Evolutionary conservation across 305 asterid species (phyloP).

Genomic region (Plantago coronopus): DNA sequence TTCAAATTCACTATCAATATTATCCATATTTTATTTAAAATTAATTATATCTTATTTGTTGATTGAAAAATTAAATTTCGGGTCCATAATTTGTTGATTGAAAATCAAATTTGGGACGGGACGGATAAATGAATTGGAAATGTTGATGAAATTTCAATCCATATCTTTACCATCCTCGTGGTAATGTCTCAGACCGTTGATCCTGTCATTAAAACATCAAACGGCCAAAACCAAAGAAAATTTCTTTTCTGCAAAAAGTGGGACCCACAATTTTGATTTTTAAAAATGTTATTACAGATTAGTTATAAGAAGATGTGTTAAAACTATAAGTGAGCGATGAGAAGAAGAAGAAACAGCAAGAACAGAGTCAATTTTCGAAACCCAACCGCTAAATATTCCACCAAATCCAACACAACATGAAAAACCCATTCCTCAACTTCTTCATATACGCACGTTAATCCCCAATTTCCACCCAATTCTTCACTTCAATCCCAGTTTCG

Average conservation of each 20-base stretch:
- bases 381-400: conserved; percentile 38
- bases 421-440: conserved; percentile 30
- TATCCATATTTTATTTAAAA: too few relatives aligned
- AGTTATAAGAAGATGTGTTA: conserved; percentile 23
- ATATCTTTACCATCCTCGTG: not conserved
- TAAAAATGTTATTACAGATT: conserved; percentile 27
- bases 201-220: conserved; percentile 22
- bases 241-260: conserved; percentile 8
- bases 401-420: conserved; percentile 28
- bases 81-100: too few relatives aligned
- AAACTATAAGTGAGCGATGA: too few relatives aligned
- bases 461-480: conserved; percentile 14
- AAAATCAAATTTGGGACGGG: too few relatives aligned
- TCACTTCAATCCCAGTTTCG: conserved; percentile 12
- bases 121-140: too few relatives aligned
- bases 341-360: too few relatives aligned
- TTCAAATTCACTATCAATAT: too few relatives aligned
- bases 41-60: too few relatives aligned
- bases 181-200: conserved; percentile 30
- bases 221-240: conserved; percentile 31
- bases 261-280: conserved; percentile 33
- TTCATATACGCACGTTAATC: conserved; percentile 18
- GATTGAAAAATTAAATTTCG: too few relatives aligned
- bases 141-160: not conserved
- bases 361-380: conserved; percentile 22